Conservation (phyloP, 495 filamentous ascomycete genomes). For the Penicillium pulvis region DNA sequence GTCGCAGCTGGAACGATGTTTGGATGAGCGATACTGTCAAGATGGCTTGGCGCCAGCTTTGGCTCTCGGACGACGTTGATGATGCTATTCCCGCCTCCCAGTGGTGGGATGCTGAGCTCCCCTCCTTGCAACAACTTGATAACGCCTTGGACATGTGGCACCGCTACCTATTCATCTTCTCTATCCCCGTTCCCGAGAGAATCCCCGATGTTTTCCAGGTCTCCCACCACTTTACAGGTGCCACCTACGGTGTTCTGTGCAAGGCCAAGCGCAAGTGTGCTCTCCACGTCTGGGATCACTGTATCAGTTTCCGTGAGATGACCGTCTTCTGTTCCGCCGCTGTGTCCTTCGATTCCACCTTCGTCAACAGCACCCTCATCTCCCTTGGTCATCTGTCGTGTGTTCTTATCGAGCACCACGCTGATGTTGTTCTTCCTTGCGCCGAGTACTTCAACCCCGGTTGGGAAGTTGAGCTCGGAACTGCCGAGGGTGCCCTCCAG, state of each 20-base stretch:
- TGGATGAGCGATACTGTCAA: slow-evolving; percentile 9
- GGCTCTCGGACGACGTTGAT: slow-evolving; percentile 7
- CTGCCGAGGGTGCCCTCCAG: slow-evolving; percentile 7
- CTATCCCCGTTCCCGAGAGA: slow-evolving; percentile 8
- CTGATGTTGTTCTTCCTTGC: slow-evolving; percentile 8
- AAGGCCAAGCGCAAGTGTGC: slow-evolving; percentile 13
- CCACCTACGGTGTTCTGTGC: slow-evolving; percentile 8
- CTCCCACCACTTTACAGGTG: slow-evolving; percentile 9
- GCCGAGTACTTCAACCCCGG: slow-evolving; percentile 11
- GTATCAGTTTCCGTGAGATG: slow-evolving; percentile 11
- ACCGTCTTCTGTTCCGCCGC: slow-evolving; percentile 7
- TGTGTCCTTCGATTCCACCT: slow-evolving; percentile 8
- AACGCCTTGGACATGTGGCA: slow-evolving; percentile 11
- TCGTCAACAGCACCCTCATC: slow-evolving; percentile 7
- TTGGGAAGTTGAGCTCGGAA: slow-evolving; percentile 7
- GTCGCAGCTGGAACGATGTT: slow-evolving; percentile 10
- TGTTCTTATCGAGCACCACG: slow-evolving; percentile 10
- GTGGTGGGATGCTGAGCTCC: slow-evolving; percentile 6
- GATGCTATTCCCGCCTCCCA: slow-evolving; percentile 5
- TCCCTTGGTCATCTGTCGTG: slow-evolving; percentile 5
- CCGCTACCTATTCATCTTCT: slow-evolving; percentile 10
- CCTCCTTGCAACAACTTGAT: slow-evolving; percentile 7
- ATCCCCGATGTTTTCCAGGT: slow-evolving; percentile 9
- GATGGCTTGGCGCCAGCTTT: slow-evolving; percentile 5
- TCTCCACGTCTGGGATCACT: slow-evolving; percentile 11